Evolutionary conservation across 768 basidiomycete species (phyloP).

Genomic region (Mycena galopus): DNA sequence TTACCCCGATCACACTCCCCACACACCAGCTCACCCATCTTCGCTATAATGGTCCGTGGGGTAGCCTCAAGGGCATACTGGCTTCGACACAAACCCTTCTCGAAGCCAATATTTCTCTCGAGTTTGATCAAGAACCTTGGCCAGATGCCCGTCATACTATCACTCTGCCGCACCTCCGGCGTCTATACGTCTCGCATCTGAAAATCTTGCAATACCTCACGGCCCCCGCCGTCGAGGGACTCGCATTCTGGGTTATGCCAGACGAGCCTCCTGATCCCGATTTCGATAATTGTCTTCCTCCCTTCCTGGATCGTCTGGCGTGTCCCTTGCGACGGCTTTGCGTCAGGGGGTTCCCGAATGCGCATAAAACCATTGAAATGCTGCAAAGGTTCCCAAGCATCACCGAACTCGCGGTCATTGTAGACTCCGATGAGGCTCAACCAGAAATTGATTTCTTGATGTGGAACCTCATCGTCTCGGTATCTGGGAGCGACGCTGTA

Average conservation of each 20-base stretch:
- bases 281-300: not conserved
- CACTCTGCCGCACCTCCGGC: not conserved
- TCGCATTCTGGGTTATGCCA: not conserved
- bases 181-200: not conserved
- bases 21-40: not conserved
- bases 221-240: not conserved
- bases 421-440: not conserved
- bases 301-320: not conserved
- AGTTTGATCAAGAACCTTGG: not conserved
- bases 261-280: not conserved
- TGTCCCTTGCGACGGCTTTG: not conserved
- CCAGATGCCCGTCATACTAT: not conserved
- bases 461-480: not conserved
- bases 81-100: not conserved
- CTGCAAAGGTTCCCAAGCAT: not conserved
- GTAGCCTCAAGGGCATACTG: not conserved
- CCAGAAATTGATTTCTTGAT: not conserved
- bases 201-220: not conserved
- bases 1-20: not conserved
- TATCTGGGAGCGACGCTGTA: not conserved
- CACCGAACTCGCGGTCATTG: not conserved
- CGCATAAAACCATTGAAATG: not conserved
- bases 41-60: not conserved
- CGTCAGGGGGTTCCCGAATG: not conserved
- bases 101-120: not conserved